A percentile compares a stretch with the other conserved stretches of the same genome.
Conservation (phyloP, 768 basidiomycete genomes). For the Hortiboletus campestris region DNA sequence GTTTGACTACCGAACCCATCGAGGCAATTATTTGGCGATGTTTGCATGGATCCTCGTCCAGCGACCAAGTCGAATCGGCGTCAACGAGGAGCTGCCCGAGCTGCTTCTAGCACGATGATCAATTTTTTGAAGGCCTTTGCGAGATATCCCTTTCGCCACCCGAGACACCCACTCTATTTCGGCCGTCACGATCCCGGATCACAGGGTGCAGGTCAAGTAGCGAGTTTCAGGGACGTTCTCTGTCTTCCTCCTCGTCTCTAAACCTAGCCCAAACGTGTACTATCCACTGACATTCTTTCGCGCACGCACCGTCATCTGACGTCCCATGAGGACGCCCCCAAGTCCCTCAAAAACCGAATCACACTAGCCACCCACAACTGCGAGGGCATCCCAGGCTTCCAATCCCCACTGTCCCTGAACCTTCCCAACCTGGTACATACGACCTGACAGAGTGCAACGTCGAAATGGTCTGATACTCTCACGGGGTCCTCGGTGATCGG, state of each 20-base stretch:
- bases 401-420: conserved; percentile 5
- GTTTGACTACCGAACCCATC: neutral
- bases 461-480: neutral
- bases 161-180: neutral
- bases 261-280: neutral
- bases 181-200: conserved; percentile 6
- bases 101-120: too few species aligned
- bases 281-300: neutral
- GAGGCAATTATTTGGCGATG: conserved; percentile 2
- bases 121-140: neutral
- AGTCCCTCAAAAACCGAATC: neutral
- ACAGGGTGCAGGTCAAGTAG: conserved; percentile 1
- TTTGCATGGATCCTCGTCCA: neutral
- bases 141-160: neutral
- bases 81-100: neutral
- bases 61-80: too few species aligned
- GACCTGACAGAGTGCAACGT: neutral
- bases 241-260: too few species aligned
- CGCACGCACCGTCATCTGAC: conserved; percentile 7
- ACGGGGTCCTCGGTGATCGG: conserved; percentile 5
- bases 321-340: conserved; percentile 8
- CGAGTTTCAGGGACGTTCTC: conserved; percentile 9
- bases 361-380: neutral
- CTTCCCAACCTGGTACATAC: neutral
- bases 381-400: neutral